phyloP scores from a whole-genome alignment of 805 yeast species.

The Starmerella khaoyaiensis region DNA sequence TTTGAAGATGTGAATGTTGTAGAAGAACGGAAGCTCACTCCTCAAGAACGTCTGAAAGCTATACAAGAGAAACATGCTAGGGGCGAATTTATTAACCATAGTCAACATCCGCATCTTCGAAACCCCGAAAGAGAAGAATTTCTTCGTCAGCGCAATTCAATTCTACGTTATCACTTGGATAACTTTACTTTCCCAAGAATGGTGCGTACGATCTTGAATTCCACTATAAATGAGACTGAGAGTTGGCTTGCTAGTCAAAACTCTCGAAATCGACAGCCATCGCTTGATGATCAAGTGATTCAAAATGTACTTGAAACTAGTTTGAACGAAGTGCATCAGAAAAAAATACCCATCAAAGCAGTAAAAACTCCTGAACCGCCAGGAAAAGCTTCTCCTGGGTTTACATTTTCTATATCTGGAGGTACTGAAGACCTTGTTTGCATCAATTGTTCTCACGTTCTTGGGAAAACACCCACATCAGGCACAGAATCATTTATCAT shows the following conservation, averaged over 20 bases:
- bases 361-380: slow-evolving; percentile 9
- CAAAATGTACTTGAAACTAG: slow-evolving; percentile 8
- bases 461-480: slow-evolving; percentile 10
- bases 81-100: slow-evolving; percentile 9
- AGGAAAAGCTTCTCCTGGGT: slow-evolving; percentile 8
- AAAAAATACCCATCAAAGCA: neutral
- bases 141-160: too few species aligned
- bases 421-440: slow-evolving; percentile 8
- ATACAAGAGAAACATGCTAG: slow-evolving; percentile 15
- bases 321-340: slow-evolving; percentile 5
- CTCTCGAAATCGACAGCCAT: neutral
- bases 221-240: too few species aligned
- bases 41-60: slow-evolving; percentile 13
- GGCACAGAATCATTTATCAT: neutral
- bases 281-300: slow-evolving; percentile 4
- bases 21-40: slow-evolving; percentile 9
- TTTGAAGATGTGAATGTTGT: slow-evolving; percentile 11
- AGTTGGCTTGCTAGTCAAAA: too few species aligned
- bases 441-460: slow-evolving; percentile 8
- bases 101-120: too few species aligned
- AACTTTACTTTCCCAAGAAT: too few species aligned
- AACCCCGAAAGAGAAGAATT: too few species aligned
- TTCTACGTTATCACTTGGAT: too few species aligned
- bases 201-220: too few species aligned
- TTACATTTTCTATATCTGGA: slow-evolving; percentile 3